A percentile compares a stretch with the other conserved stretches of the same genome.
Conservation (phyloP, 2,329 filamentous ascomycete species). For the Uncinocarpus reesii region DNA sequence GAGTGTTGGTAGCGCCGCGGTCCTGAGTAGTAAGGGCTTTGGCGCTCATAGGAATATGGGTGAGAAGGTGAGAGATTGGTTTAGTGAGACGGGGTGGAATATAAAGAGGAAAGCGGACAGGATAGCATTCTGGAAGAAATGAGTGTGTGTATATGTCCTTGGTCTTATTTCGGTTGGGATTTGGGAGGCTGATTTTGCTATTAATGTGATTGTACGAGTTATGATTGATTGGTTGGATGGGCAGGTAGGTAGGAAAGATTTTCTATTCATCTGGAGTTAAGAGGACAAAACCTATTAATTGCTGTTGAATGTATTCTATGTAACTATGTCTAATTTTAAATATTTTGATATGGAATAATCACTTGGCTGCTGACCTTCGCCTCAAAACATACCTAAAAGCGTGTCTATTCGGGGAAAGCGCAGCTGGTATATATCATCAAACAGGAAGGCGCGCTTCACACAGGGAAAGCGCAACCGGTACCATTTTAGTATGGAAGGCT, state of each 20-base stretch:
- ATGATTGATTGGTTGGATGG: background rate
- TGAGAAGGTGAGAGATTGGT: conserved; percentile 28
- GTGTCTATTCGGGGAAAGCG: no score
- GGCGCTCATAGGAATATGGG: conserved; percentile 25
- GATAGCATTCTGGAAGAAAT: conserved; percentile 35
- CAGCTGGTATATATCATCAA: no score
- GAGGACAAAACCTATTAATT: no score
- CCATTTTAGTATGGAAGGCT: no score
- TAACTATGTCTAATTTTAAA: no score
- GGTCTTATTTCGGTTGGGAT: background rate
- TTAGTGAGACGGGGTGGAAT: conserved; percentile 29
- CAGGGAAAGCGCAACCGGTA: no score
- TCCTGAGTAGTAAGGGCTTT: conserved; percentile 13
- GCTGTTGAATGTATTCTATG: no score
- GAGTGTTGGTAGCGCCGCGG: conserved; percentile 13
- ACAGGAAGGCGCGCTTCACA: no score
- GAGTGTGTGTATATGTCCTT: conserved; percentile 10
- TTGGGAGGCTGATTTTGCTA: conserved; percentile 1
- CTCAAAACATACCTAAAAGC: no score
- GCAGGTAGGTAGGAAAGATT: background rate
- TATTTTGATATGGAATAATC: no score
- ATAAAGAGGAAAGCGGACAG: conserved; percentile 27
- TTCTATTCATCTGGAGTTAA: no score
- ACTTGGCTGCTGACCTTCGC: no score
- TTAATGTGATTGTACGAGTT: conserved; percentile 4